Evolutionary conservation across 2,329 filamentous ascomycete genomes (phyloP).

Genomic region (Nannizziopsis arthrosporioides): DNA sequence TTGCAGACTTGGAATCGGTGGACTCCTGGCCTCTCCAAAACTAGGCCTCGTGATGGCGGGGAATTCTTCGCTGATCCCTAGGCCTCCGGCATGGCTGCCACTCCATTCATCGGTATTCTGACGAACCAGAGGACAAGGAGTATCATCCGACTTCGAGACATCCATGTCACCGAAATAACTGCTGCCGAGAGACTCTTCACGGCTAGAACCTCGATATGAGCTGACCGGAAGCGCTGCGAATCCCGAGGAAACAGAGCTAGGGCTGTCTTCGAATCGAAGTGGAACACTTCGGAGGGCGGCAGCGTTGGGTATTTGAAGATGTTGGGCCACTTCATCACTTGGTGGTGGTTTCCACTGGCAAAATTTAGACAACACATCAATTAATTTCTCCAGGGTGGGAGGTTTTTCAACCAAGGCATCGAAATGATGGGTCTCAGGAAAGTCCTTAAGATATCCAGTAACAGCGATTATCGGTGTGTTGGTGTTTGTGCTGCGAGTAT

Average conservation of each 20-base stretch:
- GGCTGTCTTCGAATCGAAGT: conserved; percentile 61
- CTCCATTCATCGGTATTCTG: conserved; percentile 64
- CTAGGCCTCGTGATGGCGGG: conserved; percentile 8
- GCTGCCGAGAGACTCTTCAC: conserved; percentile 72
- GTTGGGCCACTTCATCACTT: conserved; percentile 43
- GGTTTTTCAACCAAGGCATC: conserved; percentile 94
- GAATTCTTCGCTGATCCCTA: conserved; percentile 61
- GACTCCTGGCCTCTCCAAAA: conserved; percentile 11
- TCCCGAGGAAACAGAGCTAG: conserved; percentile 61
- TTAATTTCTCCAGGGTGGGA: conserved; percentile 81
- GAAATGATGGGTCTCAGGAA: conserved; percentile 90
- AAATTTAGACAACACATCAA: conserved; percentile 71
- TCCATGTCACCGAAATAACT: conserved; percentile 82
- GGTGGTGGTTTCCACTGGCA: conserved; percentile 87
- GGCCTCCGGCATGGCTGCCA: conserved; percentile 15
- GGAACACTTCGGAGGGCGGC: conserved; percentile 56
- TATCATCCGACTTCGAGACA: conserved; percentile 63
- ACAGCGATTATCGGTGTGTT: conserved; percentile 93
- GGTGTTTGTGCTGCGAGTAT: conserved; percentile 89
- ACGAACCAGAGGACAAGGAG: conserved; percentile 62
- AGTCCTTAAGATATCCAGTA: conserved; percentile 93
- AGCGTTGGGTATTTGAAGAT: conserved; percentile 45
- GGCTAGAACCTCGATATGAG: conserved; percentile 66
- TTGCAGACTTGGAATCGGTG: conserved; percentile 42
- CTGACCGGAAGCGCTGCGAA: conserved; percentile 60